Evolutionary conservation across 306 rosid genomes (phyloP).

Genomic region (Myrica gale): DNA sequence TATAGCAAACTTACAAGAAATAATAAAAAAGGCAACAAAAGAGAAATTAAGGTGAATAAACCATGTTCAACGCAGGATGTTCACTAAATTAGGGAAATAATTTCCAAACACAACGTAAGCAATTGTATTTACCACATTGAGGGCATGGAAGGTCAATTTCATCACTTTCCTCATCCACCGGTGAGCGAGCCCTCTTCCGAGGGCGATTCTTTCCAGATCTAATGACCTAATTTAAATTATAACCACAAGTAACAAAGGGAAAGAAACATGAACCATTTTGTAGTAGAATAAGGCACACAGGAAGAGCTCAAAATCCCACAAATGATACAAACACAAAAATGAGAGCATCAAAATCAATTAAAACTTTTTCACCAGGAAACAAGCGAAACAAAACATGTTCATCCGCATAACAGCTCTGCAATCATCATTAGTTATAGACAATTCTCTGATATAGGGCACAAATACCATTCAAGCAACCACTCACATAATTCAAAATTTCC

Average conservation of each 20-base stretch:
- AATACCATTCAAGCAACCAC: neutral
- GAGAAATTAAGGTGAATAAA: neutral
- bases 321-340: conserved; percentile 19
- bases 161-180: conserved; percentile 41
- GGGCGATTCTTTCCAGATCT: conserved; percentile 39
- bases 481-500: neutral
- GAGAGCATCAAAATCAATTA: neutral
- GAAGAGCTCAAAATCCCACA: conserved; percentile 19
- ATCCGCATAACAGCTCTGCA: neutral
- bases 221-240: conserved; percentile 48
- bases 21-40: conserved; percentile 8
- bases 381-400: neutral
- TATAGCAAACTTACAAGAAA: neutral
- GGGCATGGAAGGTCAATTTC: conserved; percentile 55
- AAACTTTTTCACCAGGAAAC: neutral
- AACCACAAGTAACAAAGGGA: neutral
- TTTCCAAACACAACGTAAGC: neutral
- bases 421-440: neutral
- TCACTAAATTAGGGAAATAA: neutral
- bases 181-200: conserved; percentile 51
- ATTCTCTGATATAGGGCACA: neutral
- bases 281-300: conserved; percentile 5
- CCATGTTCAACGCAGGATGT: conserved; percentile 1
- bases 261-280: neutral
- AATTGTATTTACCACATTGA: conserved; percentile 70